Conservation (phyloP, 1,284 basidiomycete genomes). For the Tylopilus sp. region DNA sequence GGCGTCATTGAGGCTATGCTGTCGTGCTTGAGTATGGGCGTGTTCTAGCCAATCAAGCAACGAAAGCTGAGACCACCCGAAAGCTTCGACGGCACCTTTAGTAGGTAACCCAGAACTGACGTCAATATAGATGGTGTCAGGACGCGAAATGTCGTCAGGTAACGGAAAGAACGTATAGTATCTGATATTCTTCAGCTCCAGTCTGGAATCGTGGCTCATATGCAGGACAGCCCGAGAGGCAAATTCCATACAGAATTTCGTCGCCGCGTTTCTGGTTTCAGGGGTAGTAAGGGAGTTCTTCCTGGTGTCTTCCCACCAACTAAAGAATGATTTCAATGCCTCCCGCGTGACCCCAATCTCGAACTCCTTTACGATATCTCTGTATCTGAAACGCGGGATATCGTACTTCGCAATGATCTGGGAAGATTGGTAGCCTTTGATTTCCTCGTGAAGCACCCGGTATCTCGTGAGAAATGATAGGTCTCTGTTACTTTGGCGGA, state of each 20-base stretch:
- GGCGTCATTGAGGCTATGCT: conserved; percentile 16
- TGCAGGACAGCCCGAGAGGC: conserved; percentile 3
- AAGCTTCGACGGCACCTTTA: conserved; percentile 74
- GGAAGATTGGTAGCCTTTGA: conserved; percentile 63
- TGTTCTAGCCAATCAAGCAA: conserved; percentile 50
- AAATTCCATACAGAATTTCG: conserved; percentile 15
- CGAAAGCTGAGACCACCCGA: conserved; percentile 81
- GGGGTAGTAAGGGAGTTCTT: neutral
- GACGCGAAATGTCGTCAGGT: conserved; percentile 82
- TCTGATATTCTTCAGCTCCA: conserved; percentile 73
- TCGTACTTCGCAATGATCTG: conserved; percentile 56
- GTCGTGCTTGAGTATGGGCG: conserved; percentile 4
- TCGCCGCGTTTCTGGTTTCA: neutral
- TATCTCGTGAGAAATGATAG: conserved; percentile 24
- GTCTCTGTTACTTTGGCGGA: conserved; percentile 7
- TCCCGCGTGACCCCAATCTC: conserved; percentile 75
- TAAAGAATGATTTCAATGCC: conserved; percentile 85
- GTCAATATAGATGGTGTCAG: conserved; percentile 45
- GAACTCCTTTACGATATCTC: conserved; percentile 88
- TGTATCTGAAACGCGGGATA: conserved; percentile 80
- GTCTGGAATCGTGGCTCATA: conserved; percentile 1
- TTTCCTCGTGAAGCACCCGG: conserved; percentile 29
- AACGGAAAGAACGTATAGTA: conserved; percentile 69
- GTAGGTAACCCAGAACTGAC: conserved; percentile 65
- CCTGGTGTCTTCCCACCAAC: conserved; percentile 80